Percentiles rank a stretch among this genome's conserved stretches.
Conservation (phyloP, 352 stramenopile genomes). For the Globisporangium abappressorium region DNA sequence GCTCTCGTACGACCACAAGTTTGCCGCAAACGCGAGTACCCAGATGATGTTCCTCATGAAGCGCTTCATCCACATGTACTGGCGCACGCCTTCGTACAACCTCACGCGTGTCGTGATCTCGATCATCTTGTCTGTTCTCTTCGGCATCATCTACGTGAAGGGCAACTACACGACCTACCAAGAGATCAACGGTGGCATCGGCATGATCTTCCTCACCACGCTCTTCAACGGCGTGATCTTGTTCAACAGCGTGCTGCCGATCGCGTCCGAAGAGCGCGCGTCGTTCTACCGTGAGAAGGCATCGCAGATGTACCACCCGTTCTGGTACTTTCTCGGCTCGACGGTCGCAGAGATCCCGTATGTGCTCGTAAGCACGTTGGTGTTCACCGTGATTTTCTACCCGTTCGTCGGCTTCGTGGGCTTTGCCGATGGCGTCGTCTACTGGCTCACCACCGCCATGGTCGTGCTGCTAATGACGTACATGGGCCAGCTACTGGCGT, state of each 20-base stretch:
- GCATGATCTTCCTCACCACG: conserved; percentile 65
- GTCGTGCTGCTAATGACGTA: conserved; percentile 25
- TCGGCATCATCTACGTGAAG: conserved; percentile 48
- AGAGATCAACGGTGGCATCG: conserved; percentile 28
- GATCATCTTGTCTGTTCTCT: conserved; percentile 51
- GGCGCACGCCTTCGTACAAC: conserved; percentile 1
- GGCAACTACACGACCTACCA: conserved; percentile 22
- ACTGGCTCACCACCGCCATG: conserved; percentile 19
- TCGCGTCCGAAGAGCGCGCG: conserved; percentile 68
- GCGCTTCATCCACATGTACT: conserved; percentile 26
- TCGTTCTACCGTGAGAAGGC: conserved; percentile 85
- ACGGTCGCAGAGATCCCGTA: conserved; percentile 53
- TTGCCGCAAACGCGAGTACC: not conserved
- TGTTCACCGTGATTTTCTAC: conserved; percentile 29
- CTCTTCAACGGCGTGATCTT: conserved; percentile 61
- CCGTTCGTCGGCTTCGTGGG: conserved; percentile 22
- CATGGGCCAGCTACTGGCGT: conserved; percentile 23
- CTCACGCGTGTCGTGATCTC: conserved; percentile 22
- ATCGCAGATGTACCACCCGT: conserved; percentile 65
- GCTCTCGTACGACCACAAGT: conserved; percentile 52
- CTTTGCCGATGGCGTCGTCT: conserved; percentile 14
- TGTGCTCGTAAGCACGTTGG: conserved; percentile 17
- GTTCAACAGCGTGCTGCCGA: conserved; percentile 51
- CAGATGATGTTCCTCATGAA: conserved; percentile 18
- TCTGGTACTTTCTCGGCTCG: conserved; percentile 33